Percentiles rank a stretch among this genome's conserved stretches.
phyloP scores from a whole-genome alignment of 306 rosid species.

The Begonia masoniana region DNA sequence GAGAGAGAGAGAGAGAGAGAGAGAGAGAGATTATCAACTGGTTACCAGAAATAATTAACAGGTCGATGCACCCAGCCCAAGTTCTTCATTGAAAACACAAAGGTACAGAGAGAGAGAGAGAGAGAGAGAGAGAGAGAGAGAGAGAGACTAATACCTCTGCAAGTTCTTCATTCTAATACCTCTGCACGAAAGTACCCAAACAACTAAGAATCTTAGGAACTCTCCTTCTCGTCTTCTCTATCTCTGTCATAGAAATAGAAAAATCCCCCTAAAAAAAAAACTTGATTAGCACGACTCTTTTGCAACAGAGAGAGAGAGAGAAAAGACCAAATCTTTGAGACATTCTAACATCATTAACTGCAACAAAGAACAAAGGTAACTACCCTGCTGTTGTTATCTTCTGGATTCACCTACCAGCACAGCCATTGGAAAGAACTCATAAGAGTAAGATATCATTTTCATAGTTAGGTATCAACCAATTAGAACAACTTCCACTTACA shows the following conservation, averaged over 20 bases:
- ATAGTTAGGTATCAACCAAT: no score
- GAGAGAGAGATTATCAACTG: background rate
- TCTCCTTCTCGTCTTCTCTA: slow-evolving; percentile 1
- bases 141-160: background rate
- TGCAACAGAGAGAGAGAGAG: slow-evolving; percentile 18
- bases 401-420: no score
- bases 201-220: slow-evolving; percentile 13
- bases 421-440: no score
- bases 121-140: slow-evolving; percentile 4
- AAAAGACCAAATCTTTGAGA: slow-evolving; percentile 24
- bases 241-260: no score
- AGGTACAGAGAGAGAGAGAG: background rate
- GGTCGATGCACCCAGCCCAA: background rate
- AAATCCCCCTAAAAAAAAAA: background rate
- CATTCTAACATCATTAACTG: background rate
- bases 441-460: no score
- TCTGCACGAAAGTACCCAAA: slow-evolving; percentile 24
- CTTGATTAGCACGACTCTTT: slow-evolving; percentile 14
- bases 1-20: slow-evolving; percentile 2
- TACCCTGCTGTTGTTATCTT: no score
- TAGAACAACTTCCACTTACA: no score
- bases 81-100: slow-evolving; percentile 4
- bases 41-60: no score
- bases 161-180: slow-evolving; percentile 12
- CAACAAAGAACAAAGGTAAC: no score